These are phyloP conservation scores for Grosmannia huntii DNA, from an alignment of 2,329 filamentous ascomycete species.

Conservation along the genomic window DNA sequence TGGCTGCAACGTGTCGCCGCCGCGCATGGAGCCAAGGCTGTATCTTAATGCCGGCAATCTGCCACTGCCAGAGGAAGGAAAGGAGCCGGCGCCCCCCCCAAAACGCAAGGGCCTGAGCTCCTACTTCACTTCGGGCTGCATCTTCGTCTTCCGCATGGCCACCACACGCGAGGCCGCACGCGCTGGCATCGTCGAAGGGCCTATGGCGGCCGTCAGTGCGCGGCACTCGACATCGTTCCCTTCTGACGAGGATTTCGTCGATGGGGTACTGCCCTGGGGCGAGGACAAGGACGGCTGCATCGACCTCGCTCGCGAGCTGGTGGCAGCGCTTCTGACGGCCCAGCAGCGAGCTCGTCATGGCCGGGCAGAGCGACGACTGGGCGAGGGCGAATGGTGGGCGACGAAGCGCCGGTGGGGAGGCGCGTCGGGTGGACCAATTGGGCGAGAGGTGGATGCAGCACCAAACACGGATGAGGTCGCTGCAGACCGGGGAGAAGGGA, in stretches of 20 bases:
- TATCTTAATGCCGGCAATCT: conserved; percentile 26
- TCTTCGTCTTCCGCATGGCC: conserved; percentile 48
- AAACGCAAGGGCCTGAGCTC: conserved; percentile 23
- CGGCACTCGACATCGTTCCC: conserved; percentile 41
- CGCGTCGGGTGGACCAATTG: conserved; percentile 48
- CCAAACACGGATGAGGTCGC: conserved; percentile 23
- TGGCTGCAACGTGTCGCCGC: conserved; percentile 44
- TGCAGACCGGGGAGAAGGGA: conserved; percentile 27
- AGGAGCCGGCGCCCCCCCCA: neutral
- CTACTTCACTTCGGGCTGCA: conserved; percentile 45
- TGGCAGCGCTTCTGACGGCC: conserved; percentile 47
- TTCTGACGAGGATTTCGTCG: conserved; percentile 1
- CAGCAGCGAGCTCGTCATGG: conserved; percentile 50
- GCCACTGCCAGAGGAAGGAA: neutral
- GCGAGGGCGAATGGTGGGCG: conserved; percentile 50
- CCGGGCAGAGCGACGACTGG: conserved; percentile 41
- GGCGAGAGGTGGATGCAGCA: conserved; percentile 38
- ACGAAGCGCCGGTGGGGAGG: conserved; percentile 49
- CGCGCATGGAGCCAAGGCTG: conserved; percentile 46
- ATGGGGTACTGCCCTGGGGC: neutral
- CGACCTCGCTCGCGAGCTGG: conserved; percentile 48
- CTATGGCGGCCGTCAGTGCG: conserved; percentile 46
- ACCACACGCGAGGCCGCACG: conserved; percentile 47
- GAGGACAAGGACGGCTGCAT: conserved; percentile 38
- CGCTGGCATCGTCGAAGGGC: conserved; percentile 47